These are phyloP conservation scores for Periconia macrospinosa DNA, from an alignment of 2,329 filamentous ascomycete species.

Conservation along the genomic window DNA sequence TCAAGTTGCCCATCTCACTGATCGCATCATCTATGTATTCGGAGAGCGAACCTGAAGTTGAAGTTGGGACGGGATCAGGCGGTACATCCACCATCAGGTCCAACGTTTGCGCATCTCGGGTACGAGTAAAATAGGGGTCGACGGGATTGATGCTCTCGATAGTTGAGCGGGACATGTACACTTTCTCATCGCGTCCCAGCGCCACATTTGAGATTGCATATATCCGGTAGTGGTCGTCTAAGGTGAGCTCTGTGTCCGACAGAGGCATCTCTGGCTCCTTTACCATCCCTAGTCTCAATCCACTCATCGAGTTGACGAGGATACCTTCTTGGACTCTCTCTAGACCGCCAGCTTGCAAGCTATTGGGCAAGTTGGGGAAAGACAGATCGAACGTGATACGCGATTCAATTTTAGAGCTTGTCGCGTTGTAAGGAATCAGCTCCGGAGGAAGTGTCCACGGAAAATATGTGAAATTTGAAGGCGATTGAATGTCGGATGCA, in stretches of 20 bases:
- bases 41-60: conserved; percentile 17
- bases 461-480: conserved; percentile 80
- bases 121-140: conserved; percentile 81
- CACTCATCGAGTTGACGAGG: conserved; percentile 62
- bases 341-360: conserved; percentile 52
- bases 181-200: conserved; percentile 83
- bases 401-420: conserved; percentile 71
- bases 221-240: conserved; percentile 64
- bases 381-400: conserved; percentile 72
- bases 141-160: conserved; percentile 67
- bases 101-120: conserved; percentile 71
- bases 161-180: conserved; percentile 76
- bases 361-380: conserved; percentile 61
- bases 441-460: conserved; percentile 86
- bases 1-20: conserved; percentile 22
- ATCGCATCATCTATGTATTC: conserved; percentile 26
- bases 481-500: conserved; percentile 58
- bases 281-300: conserved; percentile 67
- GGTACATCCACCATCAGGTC: conserved; percentile 69
- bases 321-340: conserved; percentile 63
- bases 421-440: conserved; percentile 75
- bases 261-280: conserved; percentile 56
- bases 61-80: conserved; percentile 21
- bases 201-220: conserved; percentile 79
- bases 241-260: conserved; percentile 33